Percentiles rank a stretch among this genome's conserved stretches.
These are phyloP conservation scores for Elsinoe ampelina DNA, from an alignment of 2,329 filamentous ascomycete genomes.

Conservation along the genomic window DNA sequence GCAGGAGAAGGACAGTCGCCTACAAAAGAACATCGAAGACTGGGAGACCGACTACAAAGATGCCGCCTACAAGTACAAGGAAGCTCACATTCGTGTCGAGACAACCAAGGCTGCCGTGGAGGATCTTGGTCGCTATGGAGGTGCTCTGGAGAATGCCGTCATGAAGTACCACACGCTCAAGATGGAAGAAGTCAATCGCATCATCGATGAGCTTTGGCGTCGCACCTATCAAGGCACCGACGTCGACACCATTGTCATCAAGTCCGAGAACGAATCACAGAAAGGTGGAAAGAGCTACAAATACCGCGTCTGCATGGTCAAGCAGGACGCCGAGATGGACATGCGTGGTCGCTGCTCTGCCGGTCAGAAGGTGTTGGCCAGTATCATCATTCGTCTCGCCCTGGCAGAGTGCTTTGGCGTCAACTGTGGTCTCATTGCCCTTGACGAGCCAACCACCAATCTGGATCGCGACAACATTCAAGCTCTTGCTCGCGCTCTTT, in stretches of 20 bases:
- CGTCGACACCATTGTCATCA: constrained; percentile 92
- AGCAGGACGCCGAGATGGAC: constrained; percentile 96
- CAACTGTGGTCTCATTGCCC: constrained; percentile 90
- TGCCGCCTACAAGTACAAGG: constrained; percentile 69
- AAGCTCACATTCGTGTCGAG: constrained; percentile 79
- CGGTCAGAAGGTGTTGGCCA: constrained; percentile 90
- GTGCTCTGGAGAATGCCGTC: constrained; percentile 86
- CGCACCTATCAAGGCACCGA: constrained; percentile 95
- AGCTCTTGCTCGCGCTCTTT: constrained; percentile 72
- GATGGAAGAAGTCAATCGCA: constrained; percentile 96
- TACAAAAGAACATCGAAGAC: constrained; percentile 62
- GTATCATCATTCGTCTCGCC: constrained; percentile 93
- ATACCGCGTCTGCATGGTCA: constrained; percentile 95
- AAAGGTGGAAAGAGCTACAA: constrained; percentile 80
- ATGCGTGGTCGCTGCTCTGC: constrained; percentile 97
- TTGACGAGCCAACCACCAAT: constrained; percentile 97
- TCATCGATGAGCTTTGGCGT: constrained; percentile 93
- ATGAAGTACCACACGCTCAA: constrained; percentile 95
- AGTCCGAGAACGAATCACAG: constrained; percentile 73
- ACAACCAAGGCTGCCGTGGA: constrained; percentile 90
- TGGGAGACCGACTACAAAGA: constrained; percentile 83
- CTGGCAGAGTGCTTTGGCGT: constrained; percentile 93
- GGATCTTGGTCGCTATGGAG: constrained; percentile 72
- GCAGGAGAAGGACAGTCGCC: constrained; percentile 74
- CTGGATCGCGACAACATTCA: constrained; percentile 92